Base-by-base conservation (phyloP, 202 grass and related monocot species). In the Alloteropsis angusta region DNA sequence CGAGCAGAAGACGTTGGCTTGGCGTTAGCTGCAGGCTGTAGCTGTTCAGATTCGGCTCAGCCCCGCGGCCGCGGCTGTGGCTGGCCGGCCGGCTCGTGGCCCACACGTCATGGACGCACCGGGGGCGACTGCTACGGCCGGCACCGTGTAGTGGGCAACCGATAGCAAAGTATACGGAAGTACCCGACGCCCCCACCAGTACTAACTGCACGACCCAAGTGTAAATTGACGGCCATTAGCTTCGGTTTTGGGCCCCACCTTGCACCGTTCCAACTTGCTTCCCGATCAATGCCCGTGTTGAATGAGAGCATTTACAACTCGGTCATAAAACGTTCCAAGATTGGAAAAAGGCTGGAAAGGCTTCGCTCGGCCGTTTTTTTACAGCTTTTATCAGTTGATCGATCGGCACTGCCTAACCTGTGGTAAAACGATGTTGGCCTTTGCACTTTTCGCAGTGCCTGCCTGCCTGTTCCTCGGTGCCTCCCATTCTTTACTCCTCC, bases 271-370 rank as follows among this genome's bases (percentile, higher is more conserved):
- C 75, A 66, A 66, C 60, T 74, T 77, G 4, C 22, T 54, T 54
- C 64, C 62, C n/a, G 62, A 73, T 76, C 55, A 69, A 77, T 56
- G 60, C 18, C 37, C 60, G 69, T 45, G 38, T 80, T 85, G 34
- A 87, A 81, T 43, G 64, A 48, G 35, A 4, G 3, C 2, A 59
- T 83, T 88, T 74, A 67, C 49, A 10, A 25, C 35, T 13, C 35
- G 38, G 9, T 9, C 42, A 13, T 55, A 55, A 54, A 82, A 71
- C 45, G 50, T 36, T 26, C 14, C 26, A 0, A 1, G 25, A 3
- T 5, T 38, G 72, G 39, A 42, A 32, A 32, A 32, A 44, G 25
- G 25, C 13, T 6, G 25, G 26, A 65, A 71, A n/a, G 58, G 30
- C 18, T 57, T 50, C 45, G 26, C 22, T 6, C 58, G 28, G 49